Base-by-base conservation (phyloP, 1,139 yeast species). In the Sugiyamaella novakii region DNA sequence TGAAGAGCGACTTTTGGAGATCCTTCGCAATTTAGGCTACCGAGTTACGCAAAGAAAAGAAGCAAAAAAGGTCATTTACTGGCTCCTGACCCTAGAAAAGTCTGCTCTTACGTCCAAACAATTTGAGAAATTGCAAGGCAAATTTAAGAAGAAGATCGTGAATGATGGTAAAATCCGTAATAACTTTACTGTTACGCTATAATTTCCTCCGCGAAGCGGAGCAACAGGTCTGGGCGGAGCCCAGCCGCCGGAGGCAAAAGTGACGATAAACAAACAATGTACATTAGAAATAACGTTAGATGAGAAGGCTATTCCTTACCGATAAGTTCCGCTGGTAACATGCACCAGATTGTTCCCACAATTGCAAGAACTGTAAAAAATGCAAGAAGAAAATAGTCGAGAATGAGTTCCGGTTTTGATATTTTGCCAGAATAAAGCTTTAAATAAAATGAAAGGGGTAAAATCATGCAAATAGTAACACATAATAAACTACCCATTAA, bases 401-500 rank as follows among this genome's bases (percentile, higher is more conserved):
- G 53, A 1, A 65, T 5, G 46, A 56, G 69, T 53, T 78, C 79
- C 30, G 60, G 49, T 2, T 55, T 52, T 3, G 76, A 65, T 40
- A 84, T 64, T 17, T 78, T 77, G 11, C 72, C 69, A 11, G 68
- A 64, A 61, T 83, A 84, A 34, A 86, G 72, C 50, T 72, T 73
- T 56, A 83, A 67, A 64, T 88, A 86, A 66, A 89, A 89, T 36
- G 79, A 61, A 12, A 86, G 71, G 2, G 97, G 97, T 24, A 88
- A 73, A 2, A 87, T 79, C 52, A 89, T 71, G 63, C 97, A 91
- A 39, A 89, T 83, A 1, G 84, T 76, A 63, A 85, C 85, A 59
- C 96, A 87, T 46, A 91, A 73, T 2, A 89, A 81, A 30, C 92
- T 80, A 3, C 97, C 97, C 58, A 87, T 72, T 47, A 89, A 80